Evolutionary conservation across 441 rosid species (phyloP).

Genomic region (Breynia disticha): DNA sequence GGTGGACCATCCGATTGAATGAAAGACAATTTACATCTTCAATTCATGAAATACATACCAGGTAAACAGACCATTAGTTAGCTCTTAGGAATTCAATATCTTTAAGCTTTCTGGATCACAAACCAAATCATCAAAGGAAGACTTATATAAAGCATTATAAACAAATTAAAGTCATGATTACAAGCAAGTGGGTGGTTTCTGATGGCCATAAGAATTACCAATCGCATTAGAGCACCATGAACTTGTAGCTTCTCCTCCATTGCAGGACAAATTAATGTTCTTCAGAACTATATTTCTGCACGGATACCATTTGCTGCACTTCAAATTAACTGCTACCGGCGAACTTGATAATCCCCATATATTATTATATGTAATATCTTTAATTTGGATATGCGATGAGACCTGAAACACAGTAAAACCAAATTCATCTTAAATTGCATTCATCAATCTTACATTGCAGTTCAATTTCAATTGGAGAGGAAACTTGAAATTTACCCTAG

Average conservation of each 20-base stretch:
- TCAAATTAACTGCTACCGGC: constrained; percentile 26
- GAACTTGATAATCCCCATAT: constrained; percentile 49
- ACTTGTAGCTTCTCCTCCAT: background rate
- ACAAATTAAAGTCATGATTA: background rate
- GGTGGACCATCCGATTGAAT: no score
- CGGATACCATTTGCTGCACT: constrained; percentile 36
- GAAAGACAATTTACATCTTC: no score
- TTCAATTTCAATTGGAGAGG: no score
- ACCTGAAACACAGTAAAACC: constrained; percentile 10
- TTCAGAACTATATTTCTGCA: constrained; percentile 37
- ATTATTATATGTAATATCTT: constrained; percentile 37
- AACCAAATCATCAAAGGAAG: no score
- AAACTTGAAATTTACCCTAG: constrained; percentile 9
- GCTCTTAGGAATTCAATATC: no score
- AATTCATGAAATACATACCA: no score
- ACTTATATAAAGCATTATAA: no score
- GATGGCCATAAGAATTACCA: constrained; percentile 16
- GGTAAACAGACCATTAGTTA: no score
- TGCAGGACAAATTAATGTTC: constrained; percentile 21
- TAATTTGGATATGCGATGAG: constrained; percentile 36
- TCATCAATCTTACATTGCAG: no score
- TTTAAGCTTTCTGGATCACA: no score
- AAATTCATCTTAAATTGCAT: no score
- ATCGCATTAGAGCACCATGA: constrained; percentile 8
- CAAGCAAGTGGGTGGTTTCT: constrained; percentile 24